Percentiles rank a stretch among this genome's conserved stretches.
Conservation (phyloP, 2,329 filamentous ascomycete genomes). For the Phoma sp. region DNA sequence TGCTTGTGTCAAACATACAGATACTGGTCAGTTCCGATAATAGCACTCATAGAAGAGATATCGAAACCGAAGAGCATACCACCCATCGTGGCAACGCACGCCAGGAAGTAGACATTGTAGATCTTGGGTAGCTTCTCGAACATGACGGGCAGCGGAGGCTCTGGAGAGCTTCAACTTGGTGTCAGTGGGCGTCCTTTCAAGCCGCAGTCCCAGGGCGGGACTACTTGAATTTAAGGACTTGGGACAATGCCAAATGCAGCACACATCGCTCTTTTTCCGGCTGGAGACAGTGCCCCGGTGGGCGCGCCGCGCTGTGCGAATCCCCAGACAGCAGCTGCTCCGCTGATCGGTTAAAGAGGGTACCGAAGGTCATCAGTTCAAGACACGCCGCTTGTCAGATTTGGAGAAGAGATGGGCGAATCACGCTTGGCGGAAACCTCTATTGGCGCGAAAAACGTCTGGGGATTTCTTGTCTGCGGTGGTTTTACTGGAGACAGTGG, state of each 20-base stretch:
- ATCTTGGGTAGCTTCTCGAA: conserved; percentile 56
- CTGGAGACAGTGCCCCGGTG: neutral
- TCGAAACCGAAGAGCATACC: conserved; percentile 65
- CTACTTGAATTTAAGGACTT: neutral
- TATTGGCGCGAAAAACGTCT: conserved; percentile 10
- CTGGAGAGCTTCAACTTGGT: conserved; percentile 12
- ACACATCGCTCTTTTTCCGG: conserved; percentile 7
- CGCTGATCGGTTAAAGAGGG: conserved; percentile 6
- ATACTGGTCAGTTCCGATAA: conserved; percentile 60
- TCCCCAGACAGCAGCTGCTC: neutral
- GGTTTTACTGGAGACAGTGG: conserved; percentile 4
- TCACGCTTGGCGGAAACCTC: conserved; percentile 1
- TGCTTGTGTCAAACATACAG: conserved; percentile 26
- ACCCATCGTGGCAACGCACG: conserved; percentile 60
- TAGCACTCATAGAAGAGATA: conserved; percentile 63
- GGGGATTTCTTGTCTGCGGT: conserved; percentile 5
- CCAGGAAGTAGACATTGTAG: conserved; percentile 63
- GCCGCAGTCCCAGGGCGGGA: neutral
- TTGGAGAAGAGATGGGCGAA: neutral
- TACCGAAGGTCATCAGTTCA: neutral
- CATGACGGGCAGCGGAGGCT: conserved; percentile 24
- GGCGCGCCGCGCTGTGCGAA: neutral
- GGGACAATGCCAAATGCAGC: neutral
- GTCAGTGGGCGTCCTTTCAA: conserved; percentile 6
- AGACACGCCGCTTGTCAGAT: neutral